These are phyloP conservation scores for Umbilicus rupestris DNA, from an alignment of 164 flowering plant genomes.

Conservation along the genomic window DNA sequence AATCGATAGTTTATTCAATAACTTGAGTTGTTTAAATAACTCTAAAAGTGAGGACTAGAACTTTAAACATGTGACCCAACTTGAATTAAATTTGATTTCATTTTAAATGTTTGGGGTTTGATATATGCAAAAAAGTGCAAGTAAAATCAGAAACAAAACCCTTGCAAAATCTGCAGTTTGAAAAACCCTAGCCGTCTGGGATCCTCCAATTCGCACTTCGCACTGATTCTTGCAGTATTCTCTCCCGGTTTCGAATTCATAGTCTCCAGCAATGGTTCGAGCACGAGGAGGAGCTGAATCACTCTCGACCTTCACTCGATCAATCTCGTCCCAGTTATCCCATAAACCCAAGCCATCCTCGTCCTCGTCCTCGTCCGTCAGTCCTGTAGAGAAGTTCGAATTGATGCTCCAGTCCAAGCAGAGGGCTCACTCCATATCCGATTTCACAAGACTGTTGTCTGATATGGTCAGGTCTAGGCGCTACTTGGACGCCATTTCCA, in stretches of 20 bases:
- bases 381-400: background rate
- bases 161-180: too few relatives aligned
- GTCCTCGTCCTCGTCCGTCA: background rate
- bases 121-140: too few relatives aligned
- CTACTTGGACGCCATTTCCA: background rate
- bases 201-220: too few relatives aligned
- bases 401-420: background rate
- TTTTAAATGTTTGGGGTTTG: too few relatives aligned
- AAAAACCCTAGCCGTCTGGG: too few relatives aligned
- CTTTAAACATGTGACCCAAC: too few relatives aligned
- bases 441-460: background rate
- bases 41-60: too few relatives aligned
- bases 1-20: too few relatives aligned
- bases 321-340: background rate
- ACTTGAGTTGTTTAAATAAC: too few relatives aligned
- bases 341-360: background rate
- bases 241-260: background rate
- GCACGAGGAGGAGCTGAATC: background rate
- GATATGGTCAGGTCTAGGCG: background rate
- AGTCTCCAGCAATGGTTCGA: background rate
- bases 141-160: too few relatives aligned
- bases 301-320: background rate
- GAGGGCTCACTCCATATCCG: background rate
- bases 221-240: background rate
- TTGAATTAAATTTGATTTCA: too few relatives aligned